These are phyloP conservation scores for Medicago truncatula DNA, from an alignment of 306 rosid species.

Conservation along the genomic window MtrunA17r5.0-ANR NC_053045.1:57156501-57157000, in stretches of 20 bases:
- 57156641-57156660: slow-evolving; percentile 26
- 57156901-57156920: background rate
- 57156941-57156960: background rate
- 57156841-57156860: background rate
- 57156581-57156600: slow-evolving; percentile 17
- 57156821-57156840: background rate
- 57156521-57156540: slow-evolving; percentile 37
- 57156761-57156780: background rate
- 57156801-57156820: background rate
- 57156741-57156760: background rate
- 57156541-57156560: slow-evolving; percentile 37
- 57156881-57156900: background rate
- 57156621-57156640: slow-evolving; percentile 28
- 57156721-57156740: background rate
- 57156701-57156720: background rate
- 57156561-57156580: slow-evolving; percentile 35
- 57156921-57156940: background rate
- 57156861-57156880: background rate
- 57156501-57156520: slow-evolving; percentile 42
- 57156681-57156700: background rate
- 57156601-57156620: slow-evolving; percentile 24
- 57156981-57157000: background rate
- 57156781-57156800: background rate
- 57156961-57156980: background rate
- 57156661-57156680: slow-evolving; percentile 25